Base-by-base conservation (phyloP, 2,329 filamentous ascomycete genomes). In the Coleophoma cylindrospora region DNA sequence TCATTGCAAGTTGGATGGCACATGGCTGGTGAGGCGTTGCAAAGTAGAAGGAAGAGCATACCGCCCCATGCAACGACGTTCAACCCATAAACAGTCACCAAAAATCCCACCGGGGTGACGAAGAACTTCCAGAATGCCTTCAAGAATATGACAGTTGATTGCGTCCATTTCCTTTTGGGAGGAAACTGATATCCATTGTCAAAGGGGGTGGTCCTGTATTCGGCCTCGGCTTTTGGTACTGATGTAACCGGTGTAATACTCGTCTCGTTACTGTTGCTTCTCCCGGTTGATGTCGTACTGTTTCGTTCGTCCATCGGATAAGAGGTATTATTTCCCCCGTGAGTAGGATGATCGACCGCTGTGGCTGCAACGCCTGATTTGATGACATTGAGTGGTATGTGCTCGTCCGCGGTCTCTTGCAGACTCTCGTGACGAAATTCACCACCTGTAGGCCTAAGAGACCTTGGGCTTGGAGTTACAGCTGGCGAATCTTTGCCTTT, bases 11-110 rank as follows among this genome's bases (percentile, higher is more conserved):
- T 72, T 0, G 78, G 84, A 58, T 75, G 71, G 72, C 89, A 90
- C 87, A 90, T 90, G 52, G 81, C 81, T 7, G 85, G 84, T 2
- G 81, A 73, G 50, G 78, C 89, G 61, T 90, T 89, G 72, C 84
- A 87, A 22, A 95, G 80, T 2, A 96, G 74, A 15, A 95, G 73
- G 69, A 95, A 95, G 34, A 95, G 76, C 90, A 95, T 95, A 51
- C 87, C 89, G 47, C 90, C 90, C 90, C 90, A 95, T 0, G 87
- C 91, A 10, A 95, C 81, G 17, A 95, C 79, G 56, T 92, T 91
- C 50, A 94, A 76, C 12, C 86, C 83, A 67, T 95, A 95, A 6
- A 95, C 66, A 2, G 84, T 87, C 38, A 92, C 80, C 48, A 89
- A 71, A 64, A 94, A 90, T 3, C 90, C 89, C 49, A 87, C 68